These are phyloP conservation scores for Cercospora sojina DNA, from an alignment of 2,329 filamentous ascomycete species.

Conservation along the genomic window DNA sequence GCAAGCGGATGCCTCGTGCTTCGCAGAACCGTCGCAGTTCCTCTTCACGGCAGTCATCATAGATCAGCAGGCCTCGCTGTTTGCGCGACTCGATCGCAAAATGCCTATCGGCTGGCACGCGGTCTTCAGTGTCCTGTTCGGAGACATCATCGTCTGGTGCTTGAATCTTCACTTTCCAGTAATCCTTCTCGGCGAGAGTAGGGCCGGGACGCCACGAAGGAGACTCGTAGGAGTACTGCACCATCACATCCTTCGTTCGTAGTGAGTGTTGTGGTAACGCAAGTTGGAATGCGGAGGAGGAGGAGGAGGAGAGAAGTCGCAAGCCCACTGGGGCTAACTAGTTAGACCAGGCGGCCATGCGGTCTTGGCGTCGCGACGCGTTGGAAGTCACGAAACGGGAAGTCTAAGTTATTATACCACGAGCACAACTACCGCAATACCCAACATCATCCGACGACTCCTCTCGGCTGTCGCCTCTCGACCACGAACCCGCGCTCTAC, in stretches of 20 bases:
- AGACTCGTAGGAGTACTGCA: neutral
- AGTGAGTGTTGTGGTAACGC: neutral
- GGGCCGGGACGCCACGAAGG: neutral
- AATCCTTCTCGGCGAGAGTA: neutral
- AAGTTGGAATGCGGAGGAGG: neutral
- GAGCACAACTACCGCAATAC: neutral
- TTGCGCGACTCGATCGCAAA: neutral
- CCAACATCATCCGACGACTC: neutral
- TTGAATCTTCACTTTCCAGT: neutral
- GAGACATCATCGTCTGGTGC: neutral
- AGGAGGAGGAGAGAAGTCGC: neutral
- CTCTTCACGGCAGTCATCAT: neutral
- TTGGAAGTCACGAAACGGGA: neutral
- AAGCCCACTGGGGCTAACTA: neutral
- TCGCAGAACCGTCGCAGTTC: constrained; percentile 1
- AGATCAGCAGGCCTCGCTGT: constrained; percentile 7
- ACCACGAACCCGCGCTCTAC: neutral
- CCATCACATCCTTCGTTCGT: neutral
- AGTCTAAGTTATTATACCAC: neutral
- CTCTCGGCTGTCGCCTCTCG: neutral
- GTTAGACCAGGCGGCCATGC: neutral
- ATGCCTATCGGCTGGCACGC: neutral
- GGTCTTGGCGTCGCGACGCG: neutral
- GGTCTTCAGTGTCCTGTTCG: neutral
- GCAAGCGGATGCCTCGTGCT: neutral